Base-by-base conservation (phyloP, 1,284 basidiomycete species). In the Microbotryomycetes sp. region DNA sequence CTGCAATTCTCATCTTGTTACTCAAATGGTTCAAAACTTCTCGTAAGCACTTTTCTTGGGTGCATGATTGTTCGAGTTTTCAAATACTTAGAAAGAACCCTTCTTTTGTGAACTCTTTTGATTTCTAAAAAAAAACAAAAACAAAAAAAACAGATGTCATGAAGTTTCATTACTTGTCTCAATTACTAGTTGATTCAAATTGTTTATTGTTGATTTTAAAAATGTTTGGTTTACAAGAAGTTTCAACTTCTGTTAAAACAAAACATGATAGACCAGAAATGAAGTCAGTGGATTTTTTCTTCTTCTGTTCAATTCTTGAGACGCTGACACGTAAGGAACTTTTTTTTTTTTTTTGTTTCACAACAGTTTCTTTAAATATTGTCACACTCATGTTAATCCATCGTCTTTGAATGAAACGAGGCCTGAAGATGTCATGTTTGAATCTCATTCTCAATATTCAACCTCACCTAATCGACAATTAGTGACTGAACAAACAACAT, bases 21-120 rank as follows among this genome's bases (percentile, higher is more conserved):
- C 77, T 98, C 67, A 97, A 97, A 74, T 99, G 96, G 96, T 97
- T 97, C 82, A 98, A 97, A 77, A 89, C 89, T 32, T 96, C 92
- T 55, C 92, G 92, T 93, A 69, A n/a, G n/a, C n/a, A n/a, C 19
- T 62, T 50, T 28, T 29, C 49, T 48, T n/a, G 42, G 14, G 19
- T n/a, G n/a, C n/a, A n/a, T n/a, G n/a, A n/a, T 26, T n/a, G 36
- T n/a, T 6, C 12, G 19, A 49, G 47, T 22, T 51, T 22, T 6
- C 1, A 30, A 15, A 25, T 19, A 51, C 7, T 32, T 31, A n/a
- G n/a, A n/a, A 26, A 45, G 16, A 22, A 1, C 12, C 22, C 23
- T 54, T 15, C 31, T 58, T 49, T 65, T 58, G 54, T 49, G 54
- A 54, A 55, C 63, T n/a, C 22, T 31, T 3, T 14, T 14, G 9